Evolutionary conservation across 2,329 filamentous ascomycete species (phyloP), one percentile per base, ranked within the genome.

Genomic region (Talaromyces sp.): DNA sequence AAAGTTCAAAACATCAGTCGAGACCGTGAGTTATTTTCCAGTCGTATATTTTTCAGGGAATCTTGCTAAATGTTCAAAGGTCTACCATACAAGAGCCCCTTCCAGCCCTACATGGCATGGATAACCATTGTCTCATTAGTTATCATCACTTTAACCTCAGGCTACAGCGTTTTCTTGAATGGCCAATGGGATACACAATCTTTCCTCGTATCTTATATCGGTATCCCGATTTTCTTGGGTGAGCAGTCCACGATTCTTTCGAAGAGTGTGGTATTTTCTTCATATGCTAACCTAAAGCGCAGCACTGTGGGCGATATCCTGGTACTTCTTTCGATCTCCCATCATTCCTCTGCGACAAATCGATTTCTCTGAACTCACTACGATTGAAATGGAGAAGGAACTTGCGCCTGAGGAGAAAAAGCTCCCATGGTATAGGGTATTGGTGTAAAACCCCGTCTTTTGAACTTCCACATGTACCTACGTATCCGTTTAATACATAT

Each of bases 111-210:
- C 66, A 83, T 81, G 11, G 89, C 89, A 0, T 87, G 81, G 67
- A 73, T 78, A 7, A 83, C 85, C 0, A 78, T 93, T 3, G 71
- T 80, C 64, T 83, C 87, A 66, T 85, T 82, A 69, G 76, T 86
- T 28, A 72, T 89, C 44, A 87, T 91, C 64, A 76, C 92, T 3
- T 78, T 92, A 44, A 92, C 89, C 3, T 84, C 86, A 40, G 89
- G 89, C 0, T 92, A 92, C 66, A 40, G 77, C 1, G 83, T 85
- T 3, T 88, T 88, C 7, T 85, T 84, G 1, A 75, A 74, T 37
- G 85, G 85, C 1, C 82, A 84, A 61, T 88, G 85, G 85, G 77
- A 83, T 62, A 69, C 83, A 3, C 39, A 42, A 21, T 42, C 39
- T 9, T 42, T 42, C 7, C 39, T 42, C 8, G 39, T 42, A 42